phyloP scores from a whole-genome alignment of 2,329 filamentous ascomycete genomes.

The Capronia americana region DNA sequence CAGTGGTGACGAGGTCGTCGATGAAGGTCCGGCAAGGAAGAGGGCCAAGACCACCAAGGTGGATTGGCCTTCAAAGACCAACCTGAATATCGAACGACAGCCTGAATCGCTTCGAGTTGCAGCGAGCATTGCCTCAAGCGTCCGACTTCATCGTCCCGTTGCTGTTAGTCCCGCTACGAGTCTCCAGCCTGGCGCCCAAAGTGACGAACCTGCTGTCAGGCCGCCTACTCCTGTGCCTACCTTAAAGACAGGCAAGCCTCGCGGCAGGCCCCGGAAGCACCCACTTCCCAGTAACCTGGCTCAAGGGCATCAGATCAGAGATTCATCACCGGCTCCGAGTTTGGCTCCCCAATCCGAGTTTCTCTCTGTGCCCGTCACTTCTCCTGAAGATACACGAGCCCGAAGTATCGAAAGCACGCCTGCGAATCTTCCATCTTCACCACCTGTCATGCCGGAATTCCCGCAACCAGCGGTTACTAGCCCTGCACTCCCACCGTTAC shows the following conservation, averaged over 20 bases:
- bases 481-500: constrained; percentile 67
- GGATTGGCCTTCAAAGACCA: constrained; percentile 71
- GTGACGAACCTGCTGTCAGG: constrained; percentile 54
- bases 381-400: constrained; percentile 58
- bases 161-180: constrained; percentile 50
- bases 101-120: constrained; percentile 85
- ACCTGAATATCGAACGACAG: constrained; percentile 71
- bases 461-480: constrained; percentile 67
- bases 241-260: constrained; percentile 34
- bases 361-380: constrained; percentile 56
- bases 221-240: constrained; percentile 54
- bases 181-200: constrained; percentile 38
- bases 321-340: constrained; percentile 49
- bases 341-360: constrained; percentile 45
- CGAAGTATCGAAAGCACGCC: constrained; percentile 68
- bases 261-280: constrained; percentile 38
- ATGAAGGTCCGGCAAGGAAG: constrained; percentile 70
- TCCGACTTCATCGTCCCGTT: constrained; percentile 82
- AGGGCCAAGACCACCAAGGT: constrained; percentile 78
- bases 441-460: constrained; percentile 73
- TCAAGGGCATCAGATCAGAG: constrained; percentile 66
- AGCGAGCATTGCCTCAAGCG: constrained; percentile 85
- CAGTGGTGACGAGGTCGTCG: constrained; percentile 69
- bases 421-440: constrained; percentile 85
- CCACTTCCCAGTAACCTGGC: constrained; percentile 59